Evolutionary conservation across 2,329 filamentous ascomycete species (phyloP), one percentile per base, ranked within the genome.

Genomic region (Escovopsis weberi): DNA sequence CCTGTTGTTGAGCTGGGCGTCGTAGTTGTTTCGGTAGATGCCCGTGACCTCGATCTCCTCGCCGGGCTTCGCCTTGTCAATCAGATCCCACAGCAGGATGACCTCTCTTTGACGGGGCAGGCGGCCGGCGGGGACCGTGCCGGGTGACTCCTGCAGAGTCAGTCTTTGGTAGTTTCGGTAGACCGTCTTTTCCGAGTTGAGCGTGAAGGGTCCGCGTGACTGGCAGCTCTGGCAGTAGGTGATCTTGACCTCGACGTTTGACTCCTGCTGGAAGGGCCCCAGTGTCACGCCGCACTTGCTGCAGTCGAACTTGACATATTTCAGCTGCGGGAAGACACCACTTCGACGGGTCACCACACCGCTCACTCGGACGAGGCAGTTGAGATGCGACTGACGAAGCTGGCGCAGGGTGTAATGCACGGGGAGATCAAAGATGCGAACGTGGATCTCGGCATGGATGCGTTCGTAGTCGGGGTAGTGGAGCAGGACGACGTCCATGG

Each of bases 81-180:
- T 98, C 43, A 98, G 71, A 65, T 98, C 91, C 78, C 91, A 96
- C 3, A 98, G 76, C 11, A 98, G 75, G 49, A 98, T 87, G 33
- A 98, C 89, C 58, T 98, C 91, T 42, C 91, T 78, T 57, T 91
- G 85, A 43, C 93, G 82, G 4, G 91, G 91, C 38, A 98, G 74
- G 62, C 91, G 88, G 55, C 91, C 91, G 33, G 93, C 88, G 4
- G 91, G 93, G 3, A 98, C 91, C 6, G 91, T 96, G 43, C 91
- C 93, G 4, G 91, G 91, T 0, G 93, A 94, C 61, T 98, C 91
- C 57, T 98, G 91, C 11, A 98, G 74, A 0, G 91, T 98, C 53
- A 98, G 70, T 59, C 95, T 98, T 61, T 98, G 91, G 64, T 95
- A 98, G 63, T 98, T 98, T 48, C 91, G 83, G 66, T 98, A 98